Evolutionary conservation across 805 yeast species (phyloP).

Genomic region (Sugiyamaella americana): DNA sequence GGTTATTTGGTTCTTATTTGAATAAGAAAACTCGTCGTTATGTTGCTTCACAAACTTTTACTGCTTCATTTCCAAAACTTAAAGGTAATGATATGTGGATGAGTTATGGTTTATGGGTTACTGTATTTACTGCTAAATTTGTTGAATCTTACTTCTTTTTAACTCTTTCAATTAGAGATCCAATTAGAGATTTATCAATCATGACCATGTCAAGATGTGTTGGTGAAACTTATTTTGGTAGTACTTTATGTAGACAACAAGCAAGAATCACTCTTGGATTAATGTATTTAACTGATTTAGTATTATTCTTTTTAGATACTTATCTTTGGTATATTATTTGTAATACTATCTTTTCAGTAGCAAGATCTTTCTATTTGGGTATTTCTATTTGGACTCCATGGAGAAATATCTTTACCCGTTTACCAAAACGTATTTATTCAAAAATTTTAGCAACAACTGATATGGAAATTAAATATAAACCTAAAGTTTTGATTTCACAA

Average conservation of each 20-base stretch:
- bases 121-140: slow-evolving; percentile 84
- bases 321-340: slow-evolving; percentile 97
- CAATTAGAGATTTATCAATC: slow-evolving; percentile 80
- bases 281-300: slow-evolving; percentile 87
- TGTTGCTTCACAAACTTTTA: slow-evolving; percentile 91
- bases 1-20: slow-evolving; percentile 88
- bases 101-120: slow-evolving; percentile 86
- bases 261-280: slow-evolving; percentile 84
- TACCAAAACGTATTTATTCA: slow-evolving; percentile 98
- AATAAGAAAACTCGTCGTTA: slow-evolving; percentile 45
- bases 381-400: slow-evolving; percentile 98
- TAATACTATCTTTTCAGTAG: slow-evolving; percentile 93
- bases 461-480: slow-evolving; percentile 98
- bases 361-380: slow-evolving; percentile 98
- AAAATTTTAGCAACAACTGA: slow-evolving; percentile 97
- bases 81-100: slow-evolving; percentile 91
- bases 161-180: slow-evolving; percentile 86
- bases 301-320: slow-evolving; percentile 96
- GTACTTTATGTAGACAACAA: slow-evolving; percentile 72
- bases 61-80: slow-evolving; percentile 81
- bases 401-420: slow-evolving; percentile 96
- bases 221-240: slow-evolving; percentile 90
- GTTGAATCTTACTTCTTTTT: slow-evolving; percentile 89
- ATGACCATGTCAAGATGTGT: slow-evolving; percentile 80
- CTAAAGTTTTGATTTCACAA: slow-evolving; percentile 95